A percentile compares a stretch with the other conserved stretches of the same genome.
These are phyloP conservation scores for Mortierella sp. DNA, from an alignment of 371 early-diverging fungal species.

Conservation along the genomic window DNA sequence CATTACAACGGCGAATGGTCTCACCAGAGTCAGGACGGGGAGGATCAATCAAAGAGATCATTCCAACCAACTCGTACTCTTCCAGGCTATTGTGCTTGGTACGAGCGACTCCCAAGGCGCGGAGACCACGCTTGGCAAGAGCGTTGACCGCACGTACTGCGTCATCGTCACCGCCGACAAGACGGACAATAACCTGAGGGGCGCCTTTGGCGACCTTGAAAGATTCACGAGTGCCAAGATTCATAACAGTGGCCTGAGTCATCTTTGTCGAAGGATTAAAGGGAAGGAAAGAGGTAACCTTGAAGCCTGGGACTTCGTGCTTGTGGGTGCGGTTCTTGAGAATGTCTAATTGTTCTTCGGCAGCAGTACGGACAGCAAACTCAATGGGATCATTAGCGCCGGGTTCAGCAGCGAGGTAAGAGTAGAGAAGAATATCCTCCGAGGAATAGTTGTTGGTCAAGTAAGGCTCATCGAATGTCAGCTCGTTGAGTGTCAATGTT, in stretches of 20 bases:
- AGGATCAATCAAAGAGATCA: constrained; percentile 90
- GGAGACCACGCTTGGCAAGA: constrained; percentile 88
- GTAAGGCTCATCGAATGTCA: constrained; percentile 91
- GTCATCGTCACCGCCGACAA: constrained; percentile 83
- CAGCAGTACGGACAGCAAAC: constrained; percentile 86
- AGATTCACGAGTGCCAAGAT: constrained; percentile 69
- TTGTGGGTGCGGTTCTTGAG: constrained; percentile 66
- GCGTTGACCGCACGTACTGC: constrained; percentile 81
- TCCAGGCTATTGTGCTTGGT: constrained; percentile 75
- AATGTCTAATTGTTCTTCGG: constrained; percentile 76
- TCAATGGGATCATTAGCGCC: constrained; percentile 95
- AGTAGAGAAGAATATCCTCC: constrained; percentile 83
- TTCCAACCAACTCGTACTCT: constrained; percentile 74
- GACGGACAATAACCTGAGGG: constrained; percentile 88
- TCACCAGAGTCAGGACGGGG: constrained; percentile 75
- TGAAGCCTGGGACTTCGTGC: constrained; percentile 86
- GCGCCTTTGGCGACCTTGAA: constrained; percentile 95
- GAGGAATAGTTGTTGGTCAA: constrained; percentile 77
- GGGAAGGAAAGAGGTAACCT: constrained; percentile 86
- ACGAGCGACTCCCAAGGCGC: constrained; percentile 90
- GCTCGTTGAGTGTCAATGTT: constrained; percentile 94
- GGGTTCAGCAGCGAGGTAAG: constrained; percentile 92
- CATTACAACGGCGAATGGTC: constrained; percentile 71
- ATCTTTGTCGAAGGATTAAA: constrained; percentile 94
- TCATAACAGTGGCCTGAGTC: constrained; percentile 87